phyloP scores from a whole-genome alignment of 2,329 filamentous ascomycete genomes.

The Aschersonia sp. region DNA sequence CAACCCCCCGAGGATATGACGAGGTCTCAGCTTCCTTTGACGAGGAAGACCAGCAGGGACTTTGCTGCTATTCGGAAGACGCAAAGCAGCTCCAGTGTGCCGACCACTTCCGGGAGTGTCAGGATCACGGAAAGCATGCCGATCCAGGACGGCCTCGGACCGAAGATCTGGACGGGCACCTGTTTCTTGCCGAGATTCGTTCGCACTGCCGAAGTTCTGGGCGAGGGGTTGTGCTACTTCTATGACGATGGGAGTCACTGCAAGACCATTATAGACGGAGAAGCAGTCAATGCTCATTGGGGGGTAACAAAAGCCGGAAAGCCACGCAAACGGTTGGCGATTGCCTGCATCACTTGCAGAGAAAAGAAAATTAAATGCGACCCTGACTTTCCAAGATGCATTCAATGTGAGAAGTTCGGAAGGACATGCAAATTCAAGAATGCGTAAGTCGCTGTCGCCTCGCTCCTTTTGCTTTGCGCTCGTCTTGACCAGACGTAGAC shows the following conservation, averaged over 20 bases:
- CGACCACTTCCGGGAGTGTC: constrained; percentile 14
- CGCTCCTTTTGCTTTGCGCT: background rate
- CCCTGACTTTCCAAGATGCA: constrained; percentile 71
- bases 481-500: constrained; percentile 20
- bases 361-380: constrained; percentile 98
- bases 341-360: constrained; percentile 83
- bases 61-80: constrained; percentile 13
- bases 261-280: constrained; percentile 72
- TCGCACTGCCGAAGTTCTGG: constrained; percentile 50
- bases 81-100: constrained; percentile 12
- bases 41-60: constrained; percentile 15
- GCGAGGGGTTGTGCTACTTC: constrained; percentile 70
- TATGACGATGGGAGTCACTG: constrained; percentile 77
- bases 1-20: constrained; percentile 19
- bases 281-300: constrained; percentile 81
- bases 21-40: constrained; percentile 20
- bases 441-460: constrained; percentile 53
- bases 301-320: constrained; percentile 90
- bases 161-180: constrained; percentile 56
- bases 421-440: constrained; percentile 73
- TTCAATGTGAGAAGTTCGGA: constrained; percentile 86
- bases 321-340: constrained; percentile 76
- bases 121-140: constrained; percentile 26
- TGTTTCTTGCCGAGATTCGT: constrained; percentile 55
- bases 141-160: constrained; percentile 45